Evolutionary conservation across 2,329 filamentous ascomycete species (phyloP), one percentile per base, ranked within the genome.

Genomic region (Talaromyces sp.): DNA sequence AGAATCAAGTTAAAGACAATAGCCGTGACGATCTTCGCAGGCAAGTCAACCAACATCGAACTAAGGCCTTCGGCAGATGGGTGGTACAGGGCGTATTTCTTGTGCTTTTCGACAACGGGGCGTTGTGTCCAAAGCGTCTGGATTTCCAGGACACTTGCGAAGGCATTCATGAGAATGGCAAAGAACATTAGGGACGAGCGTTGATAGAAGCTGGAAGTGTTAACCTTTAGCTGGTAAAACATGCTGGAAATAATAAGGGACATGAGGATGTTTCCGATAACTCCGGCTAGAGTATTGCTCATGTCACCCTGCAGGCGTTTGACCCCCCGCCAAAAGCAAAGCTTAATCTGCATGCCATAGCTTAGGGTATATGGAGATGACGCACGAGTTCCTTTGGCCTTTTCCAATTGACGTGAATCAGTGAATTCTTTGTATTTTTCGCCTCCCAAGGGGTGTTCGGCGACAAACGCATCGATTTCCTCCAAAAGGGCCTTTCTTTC

Each of bases 101-200:
- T 79, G 68, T 97, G 93, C 73, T 96, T 96, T 72, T 96, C 92
- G 62, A 97, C 91, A 68, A 96, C 96, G 1, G 90, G 89, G 42
- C 93, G 88, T 83, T 96, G 92, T 2, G 90, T 85, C 72, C 95
- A 97, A 6, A 96, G 82, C 0, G 90, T 92, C 42, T 95, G 76
- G 71, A 96, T 95, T 81, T 95, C 91, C 36, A 95, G 83, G 58
- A 89, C 89, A 72, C 86, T 90, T 64, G 88, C 83, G 70, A 96
- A 95, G 53, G 91, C 92, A 73, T 95, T 96, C 80, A 95, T 87
- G 61, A 96, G 81, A 70, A 92, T 87, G 66, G 91, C 90, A 71
- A 96, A 95, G 84, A 96, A 96, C 60, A 96, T 80, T 32, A 96
- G 81, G 53, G 90, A 88, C 65, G 90, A 90, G 63, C 92, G 86